Evolutionary conservation across 2,329 filamentous ascomycete genomes (phyloP).

Genomic region (Pseudopithomyces chartarum): DNA sequence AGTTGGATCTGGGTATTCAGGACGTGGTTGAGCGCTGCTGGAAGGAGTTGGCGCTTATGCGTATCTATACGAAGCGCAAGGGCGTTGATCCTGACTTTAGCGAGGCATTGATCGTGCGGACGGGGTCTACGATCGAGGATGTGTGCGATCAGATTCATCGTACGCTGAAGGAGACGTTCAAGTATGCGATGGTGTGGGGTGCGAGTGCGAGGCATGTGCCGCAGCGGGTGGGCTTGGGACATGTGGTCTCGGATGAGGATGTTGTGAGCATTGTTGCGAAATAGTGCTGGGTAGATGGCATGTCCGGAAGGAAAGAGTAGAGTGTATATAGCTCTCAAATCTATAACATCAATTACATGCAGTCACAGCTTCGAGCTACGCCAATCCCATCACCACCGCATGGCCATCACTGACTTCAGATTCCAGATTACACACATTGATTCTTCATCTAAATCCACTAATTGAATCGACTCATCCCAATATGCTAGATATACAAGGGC

Average conservation of each 20-base stretch:
- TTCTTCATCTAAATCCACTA: not conserved
- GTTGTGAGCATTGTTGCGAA: constrained; percentile 67
- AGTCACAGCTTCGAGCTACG: not conserved
- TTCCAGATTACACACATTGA: not conserved
- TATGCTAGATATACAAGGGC: not conserved
- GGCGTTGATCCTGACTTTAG: constrained; percentile 85
- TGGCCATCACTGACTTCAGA: not conserved
- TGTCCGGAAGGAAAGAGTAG: no score
- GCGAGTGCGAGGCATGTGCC: constrained; percentile 94
- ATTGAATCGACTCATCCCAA: not conserved
- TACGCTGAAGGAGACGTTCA: constrained; percentile 96
- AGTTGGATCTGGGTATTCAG: constrained; percentile 88
- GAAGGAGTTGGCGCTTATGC: constrained; percentile 87
- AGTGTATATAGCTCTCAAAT: no score
- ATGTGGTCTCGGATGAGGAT: constrained; percentile 74
- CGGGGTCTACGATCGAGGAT: constrained; percentile 88
- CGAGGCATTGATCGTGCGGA: constrained; percentile 91
- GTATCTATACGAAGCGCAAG: constrained; percentile 96
- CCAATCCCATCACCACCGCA: not conserved
- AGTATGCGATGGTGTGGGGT: constrained; percentile 97
- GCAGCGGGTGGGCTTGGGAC: constrained; percentile 85
- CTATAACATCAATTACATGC: no score
- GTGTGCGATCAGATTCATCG: constrained; percentile 96
- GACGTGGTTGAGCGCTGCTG: constrained; percentile 96
- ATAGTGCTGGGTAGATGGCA: constrained; percentile 8